A percentile compares a stretch with the other conserved stretches of the same genome.
Evolutionary conservation across 2,329 filamentous ascomycete genomes (phyloP).

Genomic region (Fusarium domesticum): DNA sequence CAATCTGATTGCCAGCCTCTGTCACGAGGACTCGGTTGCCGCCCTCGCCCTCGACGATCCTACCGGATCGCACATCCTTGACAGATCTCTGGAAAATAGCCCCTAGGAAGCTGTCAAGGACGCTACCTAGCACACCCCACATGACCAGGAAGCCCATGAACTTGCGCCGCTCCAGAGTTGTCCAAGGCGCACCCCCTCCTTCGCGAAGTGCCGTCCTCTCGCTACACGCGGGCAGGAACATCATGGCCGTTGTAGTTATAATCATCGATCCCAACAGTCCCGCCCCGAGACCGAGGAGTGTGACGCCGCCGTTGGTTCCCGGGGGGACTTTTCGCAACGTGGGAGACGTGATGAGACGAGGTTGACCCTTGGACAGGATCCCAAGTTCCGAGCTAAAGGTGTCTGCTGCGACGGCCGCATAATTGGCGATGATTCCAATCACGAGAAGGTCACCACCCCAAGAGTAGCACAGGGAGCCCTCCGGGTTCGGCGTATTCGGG

Average conservation of each 20-base stretch:
- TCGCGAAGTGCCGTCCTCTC: slow-evolving; percentile 36
- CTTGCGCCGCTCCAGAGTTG: slow-evolving; percentile 40
- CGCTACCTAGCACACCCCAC: slow-evolving; percentile 75
- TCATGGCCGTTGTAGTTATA: slow-evolving; percentile 60
- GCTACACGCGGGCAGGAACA: slow-evolving; percentile 68
- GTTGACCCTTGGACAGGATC: slow-evolving; percentile 73
- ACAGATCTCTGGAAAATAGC: slow-evolving; percentile 84
- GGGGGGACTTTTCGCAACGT: slow-evolving; percentile 74
- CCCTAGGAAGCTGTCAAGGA: slow-evolving; percentile 85
- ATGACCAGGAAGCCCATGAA: slow-evolving; percentile 59
- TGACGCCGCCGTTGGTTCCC: slow-evolving; percentile 93
- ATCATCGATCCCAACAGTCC: slow-evolving; percentile 73
- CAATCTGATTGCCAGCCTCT: slow-evolving; percentile 25
- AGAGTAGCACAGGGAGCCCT: slow-evolving; percentile 52
- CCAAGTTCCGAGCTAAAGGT: slow-evolving; percentile 95
- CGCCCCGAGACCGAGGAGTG: slow-evolving; percentile 67
- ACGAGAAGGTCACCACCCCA: slow-evolving; percentile 63
- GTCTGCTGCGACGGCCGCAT: slow-evolving; percentile 87
- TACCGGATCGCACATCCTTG: slow-evolving; percentile 76
- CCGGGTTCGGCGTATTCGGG: slow-evolving; percentile 30
- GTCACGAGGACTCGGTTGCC: slow-evolving; percentile 58
- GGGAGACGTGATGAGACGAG: slow-evolving; percentile 81
- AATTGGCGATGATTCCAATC: slow-evolving; percentile 72
- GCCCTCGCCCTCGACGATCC: slow-evolving; percentile 83
- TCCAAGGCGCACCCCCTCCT: slow-evolving; percentile 50